Percentiles rank a stretch among this genome's conserved stretches.
Conservation (phyloP, 1,284 basidiomycete genomes). For the Fistulina hepatica region DNA sequence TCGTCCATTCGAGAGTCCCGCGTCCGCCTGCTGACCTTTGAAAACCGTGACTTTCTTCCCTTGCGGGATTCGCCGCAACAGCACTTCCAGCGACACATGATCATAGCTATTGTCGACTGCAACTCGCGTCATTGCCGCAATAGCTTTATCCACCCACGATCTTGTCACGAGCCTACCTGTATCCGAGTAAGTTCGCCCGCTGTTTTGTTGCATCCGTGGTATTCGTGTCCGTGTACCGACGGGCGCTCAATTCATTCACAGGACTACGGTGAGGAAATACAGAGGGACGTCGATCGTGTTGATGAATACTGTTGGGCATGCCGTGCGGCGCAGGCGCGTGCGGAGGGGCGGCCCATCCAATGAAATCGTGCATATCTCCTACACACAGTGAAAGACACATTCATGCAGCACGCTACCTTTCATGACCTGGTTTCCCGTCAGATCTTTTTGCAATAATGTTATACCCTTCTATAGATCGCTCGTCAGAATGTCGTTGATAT, state of each 20-base stretch:
- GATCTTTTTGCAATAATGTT: too few species aligned
- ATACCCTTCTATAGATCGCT: too few species aligned
- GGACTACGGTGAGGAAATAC: conserved; percentile 45
- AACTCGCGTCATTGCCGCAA: conserved; percentile 38
- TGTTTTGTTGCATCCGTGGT: conserved; percentile 5
- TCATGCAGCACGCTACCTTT: too few species aligned
- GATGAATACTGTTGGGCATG: conserved; percentile 48
- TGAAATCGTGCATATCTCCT: too few species aligned
- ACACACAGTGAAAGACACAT: too few species aligned
- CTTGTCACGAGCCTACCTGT: conserved; percentile 41
- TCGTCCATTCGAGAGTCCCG: background rate
- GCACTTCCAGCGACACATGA: conserved; percentile 17
- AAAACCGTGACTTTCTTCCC: background rate
- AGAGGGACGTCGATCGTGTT: conserved; percentile 43
- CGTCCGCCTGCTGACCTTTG: background rate
- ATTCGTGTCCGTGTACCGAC: too few species aligned
- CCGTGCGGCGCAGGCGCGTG: conserved; percentile 31
- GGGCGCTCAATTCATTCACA: too few species aligned
- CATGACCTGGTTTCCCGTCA: too few species aligned
- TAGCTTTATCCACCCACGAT: conserved; percentile 47
- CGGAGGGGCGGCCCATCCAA: background rate
- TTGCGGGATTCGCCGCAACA: too few species aligned
- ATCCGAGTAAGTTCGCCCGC: conserved; percentile 33
- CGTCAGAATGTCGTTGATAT: too few species aligned
- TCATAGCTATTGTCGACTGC: conserved; percentile 16